phyloP scores from a whole-genome alignment of 805 yeast genomes.

The Lachancea cidri region DNA sequence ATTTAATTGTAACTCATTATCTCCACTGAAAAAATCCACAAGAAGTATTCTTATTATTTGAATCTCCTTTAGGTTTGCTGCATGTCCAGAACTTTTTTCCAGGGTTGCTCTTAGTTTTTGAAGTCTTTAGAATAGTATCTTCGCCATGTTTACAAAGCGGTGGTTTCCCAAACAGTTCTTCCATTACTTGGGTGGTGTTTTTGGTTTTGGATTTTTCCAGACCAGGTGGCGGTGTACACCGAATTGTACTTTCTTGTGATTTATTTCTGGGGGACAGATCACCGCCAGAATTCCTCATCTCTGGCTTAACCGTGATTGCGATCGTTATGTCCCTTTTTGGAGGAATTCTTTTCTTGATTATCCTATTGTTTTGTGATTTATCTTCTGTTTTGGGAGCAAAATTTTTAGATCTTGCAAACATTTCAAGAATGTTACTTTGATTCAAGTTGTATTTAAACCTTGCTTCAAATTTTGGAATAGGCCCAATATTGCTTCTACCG shows the following conservation, averaged over 20 bases:
- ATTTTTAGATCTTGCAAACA: conserved; percentile 25
- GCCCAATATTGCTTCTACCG: conserved; percentile 5
- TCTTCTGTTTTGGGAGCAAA: neutral
- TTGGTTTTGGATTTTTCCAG: too few species aligned
- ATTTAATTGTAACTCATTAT: neutral
- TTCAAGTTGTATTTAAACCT: conserved; percentile 40
- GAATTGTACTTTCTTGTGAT: neutral
- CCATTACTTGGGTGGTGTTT: neutral
- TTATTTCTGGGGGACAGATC: too few species aligned
- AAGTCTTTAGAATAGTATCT: conserved; percentile 42
- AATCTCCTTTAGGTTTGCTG: conserved; percentile 32
- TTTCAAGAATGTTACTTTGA: conserved; percentile 31
- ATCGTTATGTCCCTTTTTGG: neutral
- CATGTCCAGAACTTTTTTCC: conserved; percentile 57
- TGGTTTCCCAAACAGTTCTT: conserved; percentile 25
- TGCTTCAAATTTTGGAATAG: conserved; percentile 48
- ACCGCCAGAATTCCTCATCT: neutral
- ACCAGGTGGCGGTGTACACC: too few species aligned
- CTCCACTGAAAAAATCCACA: conserved; percentile 54
- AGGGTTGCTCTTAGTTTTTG: conserved; percentile 38
- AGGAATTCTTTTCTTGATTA: neutral
- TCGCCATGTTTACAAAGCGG: conserved; percentile 48
- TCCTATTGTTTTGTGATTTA: too few species aligned
- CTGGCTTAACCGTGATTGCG: neutral
- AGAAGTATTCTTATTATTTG: conserved; percentile 30